phyloP scores from a whole-genome alignment of 2,329 filamentous ascomycete species.

The Fusarium newnesense region DNA sequence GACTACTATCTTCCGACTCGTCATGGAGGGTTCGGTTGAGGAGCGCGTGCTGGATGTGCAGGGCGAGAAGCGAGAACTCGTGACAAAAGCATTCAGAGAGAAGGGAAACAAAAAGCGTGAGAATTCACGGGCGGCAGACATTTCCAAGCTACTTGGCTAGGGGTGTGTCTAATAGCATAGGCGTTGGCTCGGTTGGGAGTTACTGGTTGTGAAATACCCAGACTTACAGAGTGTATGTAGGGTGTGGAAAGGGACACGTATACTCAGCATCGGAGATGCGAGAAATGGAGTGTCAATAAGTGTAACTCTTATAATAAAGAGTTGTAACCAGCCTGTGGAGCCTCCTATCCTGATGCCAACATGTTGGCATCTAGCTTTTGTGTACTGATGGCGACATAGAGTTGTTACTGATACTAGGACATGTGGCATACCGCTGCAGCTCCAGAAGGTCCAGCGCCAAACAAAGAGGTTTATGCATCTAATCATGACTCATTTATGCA shows the following conservation, averaged over 20 bases:
- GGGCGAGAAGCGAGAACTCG: constrained; percentile 79
- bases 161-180: not conserved
- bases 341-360: not conserved
- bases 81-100: constrained; percentile 83
- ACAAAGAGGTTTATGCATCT: constrained; percentile 5
- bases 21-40: constrained; percentile 84
- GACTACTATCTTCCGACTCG: constrained; percentile 82
- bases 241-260: not conserved
- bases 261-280: not conserved
- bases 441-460: not conserved
- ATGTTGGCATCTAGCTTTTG: not conserved
- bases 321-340: not conserved
- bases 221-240: not conserved
- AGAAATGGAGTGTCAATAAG: not conserved
- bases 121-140: constrained; percentile 66
- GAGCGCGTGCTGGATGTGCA: constrained; percentile 84
- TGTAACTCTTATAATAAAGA: not conserved
- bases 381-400: not conserved
- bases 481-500: constrained; percentile 28
- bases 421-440: not conserved
- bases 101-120: constrained; percentile 67
- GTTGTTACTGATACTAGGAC: not conserved
- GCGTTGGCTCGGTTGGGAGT: not conserved
- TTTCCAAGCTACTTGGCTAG: constrained; percentile 59
- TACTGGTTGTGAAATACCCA: constrained; percentile 2